Conservation (phyloP, 495 filamentous ascomycete species). For the Saxophila tyrrhenica region DNA sequence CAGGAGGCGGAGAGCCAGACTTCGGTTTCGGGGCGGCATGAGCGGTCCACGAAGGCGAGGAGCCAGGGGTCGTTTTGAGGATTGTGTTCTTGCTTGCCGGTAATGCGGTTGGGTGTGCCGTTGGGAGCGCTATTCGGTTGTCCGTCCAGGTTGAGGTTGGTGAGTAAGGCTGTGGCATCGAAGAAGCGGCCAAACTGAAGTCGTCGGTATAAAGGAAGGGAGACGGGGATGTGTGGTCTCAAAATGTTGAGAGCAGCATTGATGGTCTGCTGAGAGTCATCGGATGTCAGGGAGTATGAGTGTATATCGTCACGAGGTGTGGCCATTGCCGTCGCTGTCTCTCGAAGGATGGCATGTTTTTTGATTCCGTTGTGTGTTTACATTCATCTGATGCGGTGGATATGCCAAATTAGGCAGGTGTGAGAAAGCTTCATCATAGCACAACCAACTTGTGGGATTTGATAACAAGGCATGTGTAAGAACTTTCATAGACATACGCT, state of each 20-base stretch:
- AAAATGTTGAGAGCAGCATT: conserved; percentile 16
- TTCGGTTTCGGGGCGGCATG: conserved; percentile 28
- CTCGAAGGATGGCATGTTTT: too few species aligned
- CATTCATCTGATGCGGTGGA: too few species aligned
- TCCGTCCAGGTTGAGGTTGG: conserved; percentile 2
- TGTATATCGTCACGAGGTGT: neutral
- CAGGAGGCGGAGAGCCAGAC: conserved; percentile 25
- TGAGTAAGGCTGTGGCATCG: conserved; percentile 7
- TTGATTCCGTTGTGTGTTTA: too few species aligned
- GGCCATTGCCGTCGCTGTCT: too few species aligned
- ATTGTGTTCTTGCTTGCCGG: neutral
- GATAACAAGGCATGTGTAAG: too few species aligned
- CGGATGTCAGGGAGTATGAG: neutral
- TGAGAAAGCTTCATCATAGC: too few species aligned
- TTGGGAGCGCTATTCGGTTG: neutral
- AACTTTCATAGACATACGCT: neutral
- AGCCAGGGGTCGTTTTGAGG: conserved; percentile 10
- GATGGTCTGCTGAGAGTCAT: neutral
- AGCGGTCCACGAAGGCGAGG: conserved; percentile 28
- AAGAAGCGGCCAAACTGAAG: conserved; percentile 22
- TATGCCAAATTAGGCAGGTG: neutral
- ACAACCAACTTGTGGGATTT: too few species aligned
- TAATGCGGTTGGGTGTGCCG: conserved; percentile 5
- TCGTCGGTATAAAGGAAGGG: conserved; percentile 25
- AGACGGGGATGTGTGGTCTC: conserved; percentile 21